These are phyloP conservation scores for Candida hungchunana DNA, from an alignment of 805 yeast species.

Conservation along the genomic window DNA sequence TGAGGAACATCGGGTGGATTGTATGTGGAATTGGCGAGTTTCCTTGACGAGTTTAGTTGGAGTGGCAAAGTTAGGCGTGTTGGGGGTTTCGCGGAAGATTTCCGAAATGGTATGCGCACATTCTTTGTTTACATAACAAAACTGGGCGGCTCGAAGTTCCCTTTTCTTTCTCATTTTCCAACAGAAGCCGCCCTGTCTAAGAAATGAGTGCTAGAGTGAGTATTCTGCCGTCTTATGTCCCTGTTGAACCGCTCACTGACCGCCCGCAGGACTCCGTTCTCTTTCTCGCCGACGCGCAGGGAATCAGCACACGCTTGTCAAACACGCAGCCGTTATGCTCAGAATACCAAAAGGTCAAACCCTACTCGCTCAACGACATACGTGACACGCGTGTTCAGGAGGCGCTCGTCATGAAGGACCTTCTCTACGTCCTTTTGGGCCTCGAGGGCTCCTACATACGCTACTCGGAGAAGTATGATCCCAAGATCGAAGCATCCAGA, in stretches of 20 bases:
- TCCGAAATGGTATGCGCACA: no score
- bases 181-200: no score
- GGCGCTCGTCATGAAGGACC: constrained; percentile 64
- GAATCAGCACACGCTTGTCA: constrained; percentile 28
- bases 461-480: constrained; percentile 58
- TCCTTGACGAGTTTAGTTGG: not conserved
- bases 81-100: no score
- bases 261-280: constrained; percentile 26
- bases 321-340: constrained; percentile 33
- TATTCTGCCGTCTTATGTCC: no score
- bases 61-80: no score
- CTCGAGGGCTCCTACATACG: constrained; percentile 75
- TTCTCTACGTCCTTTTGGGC: constrained; percentile 64
- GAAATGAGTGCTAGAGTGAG: no score
- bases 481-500: constrained; percentile 34
- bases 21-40: not conserved
- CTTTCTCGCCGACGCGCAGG: constrained; percentile 19
- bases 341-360: constrained; percentile 31
- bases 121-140: no score
- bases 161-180: no score
- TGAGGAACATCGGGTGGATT: constrained; percentile 67
- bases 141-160: no score
- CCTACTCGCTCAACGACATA: constrained; percentile 44
- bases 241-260: no score
- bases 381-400: constrained; percentile 60